Evolutionary conservation across 2,329 filamentous ascomycete species (phyloP).

Genomic region (Teratosphaeria nubilosa): DNA sequence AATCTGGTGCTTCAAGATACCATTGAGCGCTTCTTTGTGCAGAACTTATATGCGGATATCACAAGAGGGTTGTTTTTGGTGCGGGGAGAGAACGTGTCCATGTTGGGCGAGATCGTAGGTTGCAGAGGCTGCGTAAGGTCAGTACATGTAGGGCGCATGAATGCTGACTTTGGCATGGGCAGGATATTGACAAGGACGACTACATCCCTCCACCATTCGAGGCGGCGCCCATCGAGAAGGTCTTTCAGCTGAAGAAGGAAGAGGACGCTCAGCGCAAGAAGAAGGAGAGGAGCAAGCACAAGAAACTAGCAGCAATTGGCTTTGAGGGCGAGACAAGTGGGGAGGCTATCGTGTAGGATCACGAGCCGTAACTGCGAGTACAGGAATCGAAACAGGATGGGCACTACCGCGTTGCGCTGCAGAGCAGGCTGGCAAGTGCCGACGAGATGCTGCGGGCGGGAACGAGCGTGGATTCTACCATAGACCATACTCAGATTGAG

Average conservation of each 20-base stretch:
- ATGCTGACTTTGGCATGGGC: slow-evolving; percentile 3
- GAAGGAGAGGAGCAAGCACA: slow-evolving; percentile 61
- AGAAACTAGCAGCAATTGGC: slow-evolving; percentile 64
- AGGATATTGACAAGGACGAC: slow-evolving; percentile 91
- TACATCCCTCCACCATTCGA: slow-evolving; percentile 62
- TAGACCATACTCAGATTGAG: neutral
- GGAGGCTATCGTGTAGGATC: slow-evolving; percentile 56
- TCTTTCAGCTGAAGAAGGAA: slow-evolving; percentile 63
- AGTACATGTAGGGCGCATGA: neutral
- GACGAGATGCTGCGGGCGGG: neutral
- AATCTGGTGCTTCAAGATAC: slow-evolving; percentile 94
- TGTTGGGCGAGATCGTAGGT: slow-evolving; percentile 75
- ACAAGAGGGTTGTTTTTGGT: slow-evolving; percentile 82
- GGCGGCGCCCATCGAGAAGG: slow-evolving; percentile 56
- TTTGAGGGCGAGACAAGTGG: slow-evolving; percentile 81
- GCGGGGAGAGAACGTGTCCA: slow-evolving; percentile 89
- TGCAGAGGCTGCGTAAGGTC: neutral
- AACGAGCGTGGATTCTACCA: neutral
- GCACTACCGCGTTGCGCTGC: neutral
- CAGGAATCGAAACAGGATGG: neutral
- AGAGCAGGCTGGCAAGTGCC: neutral
- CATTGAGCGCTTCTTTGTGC: slow-evolving; percentile 72
- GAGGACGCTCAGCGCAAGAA: slow-evolving; percentile 59
- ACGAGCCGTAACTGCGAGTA: neutral
- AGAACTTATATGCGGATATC: slow-evolving; percentile 71